Evolutionary conservation across 2,329 filamentous ascomycete genomes (phyloP), one percentile per base, ranked within the genome.

Genomic region (Blastomyces silverae): DNA sequence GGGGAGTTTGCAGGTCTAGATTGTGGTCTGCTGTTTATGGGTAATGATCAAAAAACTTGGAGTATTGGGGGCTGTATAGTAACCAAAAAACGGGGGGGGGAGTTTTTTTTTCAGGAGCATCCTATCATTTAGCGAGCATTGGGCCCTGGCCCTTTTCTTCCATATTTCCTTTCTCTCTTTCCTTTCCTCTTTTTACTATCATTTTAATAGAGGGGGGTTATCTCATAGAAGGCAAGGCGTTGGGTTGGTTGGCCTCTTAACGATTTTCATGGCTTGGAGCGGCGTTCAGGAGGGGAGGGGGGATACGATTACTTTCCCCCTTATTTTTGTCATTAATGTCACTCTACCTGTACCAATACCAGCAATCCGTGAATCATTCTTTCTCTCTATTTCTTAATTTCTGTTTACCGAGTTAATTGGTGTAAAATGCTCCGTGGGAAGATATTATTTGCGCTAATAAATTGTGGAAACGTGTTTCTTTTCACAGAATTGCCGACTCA

Each of bases 61-160:
- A 39, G 37, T 39, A 39, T 39, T 3, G 37, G 6, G 6, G 10
- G 37, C 37, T 50, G 20, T 10, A 50, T 22, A 10, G 20, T 25
- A 25, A 4, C n/a, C 2, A 50, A 50, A 25, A 13, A 22, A 7
- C 2, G 6, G 48, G 0, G 48, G n/a, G n/a, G 1, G 37, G 10
- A 10, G 28, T 34, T 34, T 10, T 11, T 11, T 39, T 39, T 39
- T 8, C 10, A 11, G 48, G 48, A 25, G 10, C n/a, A 50, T 25
- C n/a, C 25, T 59, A 37, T 34, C 20, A 60, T 60, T 48, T 46
- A 60, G 58, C 42, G 58, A 28, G 39, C 22, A 60, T 60, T 60
- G 57, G 39, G 39, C 20, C n/a, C n/a, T n/a, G n/a, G n/a, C n/a
- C n/a, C 15, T 34, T 50, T 50, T 7, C n/a, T 25, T 22, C n/a